Conservation (phyloP, 2,329 filamentous ascomycete species). For the Domatiomyces catenatus region DNA sequence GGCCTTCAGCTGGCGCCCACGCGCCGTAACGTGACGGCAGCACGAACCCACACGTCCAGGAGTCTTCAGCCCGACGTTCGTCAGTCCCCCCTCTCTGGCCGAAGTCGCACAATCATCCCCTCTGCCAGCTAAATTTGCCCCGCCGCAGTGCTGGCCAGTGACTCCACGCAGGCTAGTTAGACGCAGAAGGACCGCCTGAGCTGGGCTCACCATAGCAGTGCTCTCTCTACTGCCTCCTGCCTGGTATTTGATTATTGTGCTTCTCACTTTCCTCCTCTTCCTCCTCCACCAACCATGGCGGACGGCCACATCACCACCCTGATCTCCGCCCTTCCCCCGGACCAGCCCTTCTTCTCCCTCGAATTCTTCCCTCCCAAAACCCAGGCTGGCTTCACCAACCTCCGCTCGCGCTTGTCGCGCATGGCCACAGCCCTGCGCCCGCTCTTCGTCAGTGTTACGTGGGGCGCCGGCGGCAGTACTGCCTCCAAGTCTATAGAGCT, state of each 20-base stretch:
- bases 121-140: conserved; percentile 3
- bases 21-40: background rate
- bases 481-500: conserved; percentile 81
- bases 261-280: background rate
- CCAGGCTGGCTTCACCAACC: conserved; percentile 83
- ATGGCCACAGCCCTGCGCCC: conserved; percentile 86
- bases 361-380: conserved; percentile 99
- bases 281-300: conserved; percentile 4
- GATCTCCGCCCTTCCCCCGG: conserved; percentile 48
- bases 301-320: conserved; percentile 16
- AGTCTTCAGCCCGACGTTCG: conserved; percentile 5
- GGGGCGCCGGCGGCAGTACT: conserved; percentile 91
- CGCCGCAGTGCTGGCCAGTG: background rate
- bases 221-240: background rate
- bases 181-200: background rate
- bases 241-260: background rate
- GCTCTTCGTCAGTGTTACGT: conserved; percentile 92
- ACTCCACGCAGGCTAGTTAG: background rate
- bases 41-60: conserved; percentile 8
- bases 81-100: conserved; percentile 4
- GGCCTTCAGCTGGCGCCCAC: too few relatives aligned
- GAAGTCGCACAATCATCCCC: conserved; percentile 4
- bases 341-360: conserved; percentile 79
- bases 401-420: conserved; percentile 80
- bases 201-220: background rate